Evolutionary conservation across 2,329 filamentous ascomycete genomes (phyloP).

Genomic region (Monilinia aucupariae): DNA sequence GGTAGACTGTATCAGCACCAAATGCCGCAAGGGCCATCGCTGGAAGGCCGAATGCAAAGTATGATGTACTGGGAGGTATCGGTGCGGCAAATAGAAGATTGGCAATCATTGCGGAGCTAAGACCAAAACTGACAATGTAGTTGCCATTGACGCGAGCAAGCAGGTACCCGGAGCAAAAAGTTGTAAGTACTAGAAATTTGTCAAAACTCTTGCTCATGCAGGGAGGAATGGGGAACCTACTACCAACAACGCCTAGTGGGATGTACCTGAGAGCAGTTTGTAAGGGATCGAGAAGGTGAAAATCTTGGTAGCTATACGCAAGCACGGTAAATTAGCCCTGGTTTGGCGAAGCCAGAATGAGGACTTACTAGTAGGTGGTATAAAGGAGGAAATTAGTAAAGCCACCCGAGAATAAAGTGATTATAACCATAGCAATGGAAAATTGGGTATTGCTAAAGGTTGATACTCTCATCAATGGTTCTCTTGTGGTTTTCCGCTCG

Average conservation of each 20-base stretch:
- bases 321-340: not conserved
- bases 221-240: conserved; percentile 15
- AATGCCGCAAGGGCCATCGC: conserved; percentile 62
- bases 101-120: conserved; percentile 38
- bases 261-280: conserved; percentile 65
- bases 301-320: conserved; percentile 54
- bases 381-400: conserved; percentile 66
- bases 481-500: conserved; percentile 43
- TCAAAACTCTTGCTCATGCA: not conserved
- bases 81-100: conserved; percentile 59
- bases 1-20: conserved; percentile 63
- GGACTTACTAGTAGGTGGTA: conserved; percentile 53
- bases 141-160: conserved; percentile 42
- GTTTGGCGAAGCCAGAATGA: not conserved
- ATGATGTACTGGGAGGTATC: conserved; percentile 54
- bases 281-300: conserved; percentile 54
- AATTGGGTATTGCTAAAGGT: conserved; percentile 57
- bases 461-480: conserved; percentile 61
- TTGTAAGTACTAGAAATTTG: conserved; percentile 19
- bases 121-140: conserved; percentile 47
- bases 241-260: conserved; percentile 56
- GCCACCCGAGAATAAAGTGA: conserved; percentile 59
- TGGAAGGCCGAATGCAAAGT: conserved; percentile 62
- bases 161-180: conserved; percentile 27
- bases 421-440: conserved; percentile 58